Percentiles rank a stretch among this genome's conserved stretches.
phyloP scores from a whole-genome alignment of 176 grass and related monocot species.

The Aegilops bicornis region DNA sequence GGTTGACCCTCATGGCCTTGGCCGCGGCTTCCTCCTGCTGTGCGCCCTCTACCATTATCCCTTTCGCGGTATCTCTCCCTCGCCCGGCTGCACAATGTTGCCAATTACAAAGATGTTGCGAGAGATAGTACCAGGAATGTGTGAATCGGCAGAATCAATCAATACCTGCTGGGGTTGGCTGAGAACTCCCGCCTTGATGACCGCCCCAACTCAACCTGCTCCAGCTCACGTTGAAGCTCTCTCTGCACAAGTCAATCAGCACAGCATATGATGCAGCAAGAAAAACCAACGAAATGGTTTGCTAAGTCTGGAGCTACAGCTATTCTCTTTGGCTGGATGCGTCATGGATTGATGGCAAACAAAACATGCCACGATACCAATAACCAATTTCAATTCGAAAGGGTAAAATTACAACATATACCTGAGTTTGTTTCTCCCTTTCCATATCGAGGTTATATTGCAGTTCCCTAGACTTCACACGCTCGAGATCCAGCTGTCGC shows the following conservation, averaged over 20 bases:
- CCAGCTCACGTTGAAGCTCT: constrained; percentile 84
- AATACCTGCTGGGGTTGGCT: constrained; percentile 59
- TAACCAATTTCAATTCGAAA: not conserved
- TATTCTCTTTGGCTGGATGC: constrained; percentile 7
- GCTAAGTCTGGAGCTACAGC: not conserved
- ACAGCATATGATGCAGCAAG: not conserved
- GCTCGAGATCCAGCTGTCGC: constrained; percentile 75
- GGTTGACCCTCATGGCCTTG: constrained; percentile 46
- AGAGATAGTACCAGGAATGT: not conserved
- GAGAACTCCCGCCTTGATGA: constrained; percentile 75
- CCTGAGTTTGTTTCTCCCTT: constrained; percentile 89
- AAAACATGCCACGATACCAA: not conserved
- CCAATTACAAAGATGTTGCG: not conserved
- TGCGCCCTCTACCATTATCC: constrained; percentile 59
- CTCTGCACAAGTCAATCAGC: constrained; percentile 47
- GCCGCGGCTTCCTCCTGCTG: constrained; percentile 66
- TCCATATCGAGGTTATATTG: constrained; percentile 91
- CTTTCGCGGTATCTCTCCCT: constrained; percentile 87
- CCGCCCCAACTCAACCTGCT: constrained; percentile 85
- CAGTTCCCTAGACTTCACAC: constrained; percentile 80
- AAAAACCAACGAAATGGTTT: not conserved
- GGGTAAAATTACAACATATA: constrained; percentile 21
- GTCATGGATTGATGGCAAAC: not conserved
- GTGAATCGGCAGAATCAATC: not conserved
- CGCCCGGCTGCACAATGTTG: constrained; percentile 39